These are phyloP conservation scores for Soucietia sequanensis DNA, from an alignment of 805 yeast species.

Conservation along the genomic window DNA sequence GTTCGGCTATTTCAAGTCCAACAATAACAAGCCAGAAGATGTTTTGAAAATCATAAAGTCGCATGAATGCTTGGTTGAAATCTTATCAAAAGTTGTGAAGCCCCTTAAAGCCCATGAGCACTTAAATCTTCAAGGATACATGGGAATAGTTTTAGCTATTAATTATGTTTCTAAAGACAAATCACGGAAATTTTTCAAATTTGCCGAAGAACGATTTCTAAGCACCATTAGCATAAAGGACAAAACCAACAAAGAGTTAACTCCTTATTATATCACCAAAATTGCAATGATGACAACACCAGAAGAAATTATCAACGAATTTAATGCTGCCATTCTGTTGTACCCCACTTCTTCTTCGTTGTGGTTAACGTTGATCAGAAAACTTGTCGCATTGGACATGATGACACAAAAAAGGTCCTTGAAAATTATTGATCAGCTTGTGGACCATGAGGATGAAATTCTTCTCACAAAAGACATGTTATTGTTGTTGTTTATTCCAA, in stretches of 20 bases:
- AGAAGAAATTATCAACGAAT: slow-evolving; percentile 33
- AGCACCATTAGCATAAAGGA: neutral
- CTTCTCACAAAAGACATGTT: slow-evolving; percentile 35
- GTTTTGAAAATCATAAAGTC: slow-evolving; percentile 17
- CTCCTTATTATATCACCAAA: slow-evolving; percentile 21
- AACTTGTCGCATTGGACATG: slow-evolving; percentile 30
- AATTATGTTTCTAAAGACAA: slow-evolving; percentile 20
- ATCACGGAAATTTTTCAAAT: slow-evolving; percentile 23
- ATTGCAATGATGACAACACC: slow-evolving; percentile 29
- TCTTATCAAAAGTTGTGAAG: slow-evolving; percentile 8
- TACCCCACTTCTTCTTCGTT: slow-evolving; percentile 23
- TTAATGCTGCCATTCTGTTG: slow-evolving; percentile 26
- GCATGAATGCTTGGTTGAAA: slow-evolving; percentile 28
- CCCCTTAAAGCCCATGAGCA: slow-evolving; percentile 13
- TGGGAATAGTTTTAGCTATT: slow-evolving; percentile 37
- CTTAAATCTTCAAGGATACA: slow-evolving; percentile 28
- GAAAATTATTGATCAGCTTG: slow-evolving; percentile 24
- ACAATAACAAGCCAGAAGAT: neutral
- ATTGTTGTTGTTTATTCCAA: slow-evolving; percentile 27
- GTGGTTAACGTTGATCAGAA: slow-evolving; percentile 37
- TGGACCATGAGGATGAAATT: slow-evolving; percentile 15
- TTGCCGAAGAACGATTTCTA: slow-evolving; percentile 22
- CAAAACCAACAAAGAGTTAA: slow-evolving; percentile 15
- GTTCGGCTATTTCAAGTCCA: slow-evolving; percentile 10
- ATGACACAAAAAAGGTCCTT: slow-evolving; percentile 27